Evolutionary conservation across 2,329 filamentous ascomycete genomes (phyloP), one percentile per base, ranked within the genome.

Genomic region (Colletotrichum siamense): DNA sequence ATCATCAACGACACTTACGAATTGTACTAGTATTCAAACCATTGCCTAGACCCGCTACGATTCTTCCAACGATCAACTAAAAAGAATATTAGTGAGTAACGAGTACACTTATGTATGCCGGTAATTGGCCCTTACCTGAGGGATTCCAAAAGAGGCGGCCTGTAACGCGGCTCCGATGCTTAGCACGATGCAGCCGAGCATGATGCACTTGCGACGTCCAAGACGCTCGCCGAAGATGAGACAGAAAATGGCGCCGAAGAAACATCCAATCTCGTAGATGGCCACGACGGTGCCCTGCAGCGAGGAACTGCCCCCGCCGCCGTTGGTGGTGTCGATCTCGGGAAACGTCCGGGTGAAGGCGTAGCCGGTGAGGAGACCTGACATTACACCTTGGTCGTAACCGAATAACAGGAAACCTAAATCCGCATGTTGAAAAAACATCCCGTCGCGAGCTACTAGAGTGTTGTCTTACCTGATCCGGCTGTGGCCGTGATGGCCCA

Each of bases 221-320:
- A 89, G 79, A 28, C 79, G 81, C 77, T 89, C 88, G 12, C 88
- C 88, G 8, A 85, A 84, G 74, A 80, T 80, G 70, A 82, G 79
- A 32, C 81, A 83, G 70, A 85, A 82, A 70, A 89, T 83, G 59
- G 88, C 85, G 39, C 88, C 87, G 18, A 88, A 82, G 79, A 88
- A 88, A 77, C 87, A 89, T 3, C 88, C 89, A 26, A 88, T 84
- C 71, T 88, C 86, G 73, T 88, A 88, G n/a, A 88, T 86, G 28
- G 86, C 85, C 24, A 87, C 85, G 2, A 88, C 86, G 32, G 85
- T 87, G 24, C 86, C 86, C 78, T 88, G 87, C 9, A 88, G 79
- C 8, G 86, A 86, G 4, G 86, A 84, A 67, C 85, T 87, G 3
- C 86, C 86, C 8, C 77, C 76, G 1, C 81, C 77, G 57, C 73